Evolutionary conservation across 768 basidiomycete species (phyloP).

Genomic region (Suillus spraguei): DNA sequence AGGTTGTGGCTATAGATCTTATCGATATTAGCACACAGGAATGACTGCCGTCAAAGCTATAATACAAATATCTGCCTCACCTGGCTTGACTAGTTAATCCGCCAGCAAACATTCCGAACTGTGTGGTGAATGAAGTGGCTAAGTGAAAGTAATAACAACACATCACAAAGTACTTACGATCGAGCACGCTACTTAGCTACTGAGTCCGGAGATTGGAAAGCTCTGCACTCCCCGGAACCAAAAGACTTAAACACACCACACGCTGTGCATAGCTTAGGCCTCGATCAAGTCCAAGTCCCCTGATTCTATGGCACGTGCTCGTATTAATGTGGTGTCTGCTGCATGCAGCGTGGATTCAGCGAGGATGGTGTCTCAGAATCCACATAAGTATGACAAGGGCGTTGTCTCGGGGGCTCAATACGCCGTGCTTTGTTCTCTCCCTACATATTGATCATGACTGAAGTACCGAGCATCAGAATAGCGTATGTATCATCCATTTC

Average conservation of each 20-base stretch:
- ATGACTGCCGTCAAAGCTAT: not conserved
- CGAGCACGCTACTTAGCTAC: not conserved
- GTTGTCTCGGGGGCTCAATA: not conserved
- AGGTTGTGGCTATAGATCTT: not conserved
- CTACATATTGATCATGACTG: not conserved
- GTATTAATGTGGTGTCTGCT: not conserved
- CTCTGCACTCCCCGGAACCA: not conserved
- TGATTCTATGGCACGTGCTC: not conserved
- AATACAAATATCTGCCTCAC: not conserved
- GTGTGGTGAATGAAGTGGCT: not conserved
- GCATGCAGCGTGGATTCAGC: not conserved
- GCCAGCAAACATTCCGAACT: not conserved
- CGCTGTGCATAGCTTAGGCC: not conserved
- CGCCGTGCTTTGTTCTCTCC: not conserved
- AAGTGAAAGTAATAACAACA: not conserved
- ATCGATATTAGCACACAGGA: not conserved
- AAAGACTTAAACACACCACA: not conserved
- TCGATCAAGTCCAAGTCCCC: too few species aligned
- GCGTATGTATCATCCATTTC: constrained; percentile 25
- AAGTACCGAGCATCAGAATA: constrained; percentile 24
- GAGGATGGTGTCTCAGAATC: not conserved
- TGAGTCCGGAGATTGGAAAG: not conserved
- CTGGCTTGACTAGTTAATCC: not conserved
- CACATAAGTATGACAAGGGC: not conserved
- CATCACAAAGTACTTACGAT: not conserved